A percentile compares a stretch with the other conserved stretches of the same genome.
Evolutionary conservation across 2,329 filamentous ascomycete genomes (phyloP).

Genomic region (Corynespora cassiicola): DNA sequence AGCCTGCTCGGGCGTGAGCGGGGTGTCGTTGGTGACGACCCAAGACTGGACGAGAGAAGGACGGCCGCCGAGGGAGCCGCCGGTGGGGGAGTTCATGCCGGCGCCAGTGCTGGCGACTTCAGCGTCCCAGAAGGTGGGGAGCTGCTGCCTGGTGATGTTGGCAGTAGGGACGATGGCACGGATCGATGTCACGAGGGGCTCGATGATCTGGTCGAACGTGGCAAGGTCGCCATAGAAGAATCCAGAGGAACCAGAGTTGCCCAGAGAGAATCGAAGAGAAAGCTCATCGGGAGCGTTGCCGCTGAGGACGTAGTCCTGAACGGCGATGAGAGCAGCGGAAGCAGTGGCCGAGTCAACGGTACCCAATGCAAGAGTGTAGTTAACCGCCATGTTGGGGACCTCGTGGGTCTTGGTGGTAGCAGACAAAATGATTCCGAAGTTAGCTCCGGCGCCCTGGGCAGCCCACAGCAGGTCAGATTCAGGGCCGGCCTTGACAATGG

Average conservation of each 20-base stretch:
- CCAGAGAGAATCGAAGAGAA: slow-evolving; percentile 18
- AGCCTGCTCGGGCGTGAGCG: slow-evolving; percentile 15
- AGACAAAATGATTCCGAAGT: slow-evolving; percentile 15
- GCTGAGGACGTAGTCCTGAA: slow-evolving; percentile 19
- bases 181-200: slow-evolving; percentile 16
- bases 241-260: slow-evolving; percentile 11
- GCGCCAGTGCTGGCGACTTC: slow-evolving; percentile 12
- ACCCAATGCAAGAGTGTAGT: slow-evolving; percentile 13
- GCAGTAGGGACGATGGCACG: slow-evolving; percentile 5
- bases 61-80: slow-evolving; percentile 20
- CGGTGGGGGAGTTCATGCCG: slow-evolving; percentile 19
- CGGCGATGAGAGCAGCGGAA: slow-evolving; percentile 14
- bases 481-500: slow-evolving; percentile 15
- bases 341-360: slow-evolving; percentile 1
- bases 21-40: slow-evolving; percentile 16
- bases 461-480: slow-evolving; percentile 18
- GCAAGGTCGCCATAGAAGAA: slow-evolving; percentile 19
- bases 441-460: slow-evolving; percentile 17
- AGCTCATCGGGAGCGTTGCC: slow-evolving; percentile 16
- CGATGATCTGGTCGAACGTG: slow-evolving; percentile 14
- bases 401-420: slow-evolving; percentile 13
- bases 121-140: slow-evolving; percentile 22
- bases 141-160: slow-evolving; percentile 13
- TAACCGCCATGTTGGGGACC: slow-evolving; percentile 12
- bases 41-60: slow-evolving; percentile 22